Conservation (phyloP, 1,284 basidiomycete species). For the Heterobasidion occidentale region DNA sequence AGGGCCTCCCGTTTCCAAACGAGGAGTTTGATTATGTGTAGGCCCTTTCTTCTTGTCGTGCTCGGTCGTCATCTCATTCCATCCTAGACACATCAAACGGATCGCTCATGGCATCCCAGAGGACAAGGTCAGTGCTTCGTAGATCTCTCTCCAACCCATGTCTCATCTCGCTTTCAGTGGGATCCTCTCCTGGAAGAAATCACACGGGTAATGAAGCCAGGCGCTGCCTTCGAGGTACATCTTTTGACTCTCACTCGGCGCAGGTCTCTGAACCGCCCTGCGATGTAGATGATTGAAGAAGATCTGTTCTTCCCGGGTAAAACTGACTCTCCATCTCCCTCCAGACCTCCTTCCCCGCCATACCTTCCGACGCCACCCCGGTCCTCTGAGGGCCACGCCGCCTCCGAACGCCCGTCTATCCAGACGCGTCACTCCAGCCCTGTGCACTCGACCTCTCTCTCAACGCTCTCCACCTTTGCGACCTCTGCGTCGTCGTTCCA, state of each 20-base stretch:
- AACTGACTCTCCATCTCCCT: slow-evolving; percentile 11
- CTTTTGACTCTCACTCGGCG: not conserved
- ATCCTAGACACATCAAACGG: slow-evolving; percentile 50
- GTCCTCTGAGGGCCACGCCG: not conserved
- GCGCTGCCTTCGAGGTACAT: slow-evolving; percentile 54
- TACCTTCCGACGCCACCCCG: not conserved
- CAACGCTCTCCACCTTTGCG: not conserved
- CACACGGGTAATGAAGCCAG: slow-evolving; percentile 58
- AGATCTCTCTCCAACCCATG: slow-evolving; percentile 4
- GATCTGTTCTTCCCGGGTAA: slow-evolving; percentile 63
- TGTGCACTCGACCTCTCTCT: not conserved
- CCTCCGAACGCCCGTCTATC: not conserved
- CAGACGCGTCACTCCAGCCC: not conserved
- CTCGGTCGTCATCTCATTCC: not conserved
- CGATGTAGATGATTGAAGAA: slow-evolving; percentile 55
- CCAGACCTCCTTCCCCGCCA: slow-evolving; percentile 2
- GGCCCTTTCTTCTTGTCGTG: slow-evolving; percentile 16
- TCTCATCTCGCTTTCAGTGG: slow-evolving; percentile 35
- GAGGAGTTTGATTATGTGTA: slow-evolving; percentile 71
- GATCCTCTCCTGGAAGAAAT: slow-evolving; percentile 59
- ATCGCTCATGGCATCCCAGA: slow-evolving; percentile 67
- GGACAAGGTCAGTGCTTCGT: slow-evolving; percentile 41
- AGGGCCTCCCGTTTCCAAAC: slow-evolving; percentile 57
- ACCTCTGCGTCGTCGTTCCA: not conserved
- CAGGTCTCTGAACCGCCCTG: not conserved